phyloP scores from a whole-genome alignment of 495 filamentous ascomycete species.

The Penicillium steckii region DNA sequence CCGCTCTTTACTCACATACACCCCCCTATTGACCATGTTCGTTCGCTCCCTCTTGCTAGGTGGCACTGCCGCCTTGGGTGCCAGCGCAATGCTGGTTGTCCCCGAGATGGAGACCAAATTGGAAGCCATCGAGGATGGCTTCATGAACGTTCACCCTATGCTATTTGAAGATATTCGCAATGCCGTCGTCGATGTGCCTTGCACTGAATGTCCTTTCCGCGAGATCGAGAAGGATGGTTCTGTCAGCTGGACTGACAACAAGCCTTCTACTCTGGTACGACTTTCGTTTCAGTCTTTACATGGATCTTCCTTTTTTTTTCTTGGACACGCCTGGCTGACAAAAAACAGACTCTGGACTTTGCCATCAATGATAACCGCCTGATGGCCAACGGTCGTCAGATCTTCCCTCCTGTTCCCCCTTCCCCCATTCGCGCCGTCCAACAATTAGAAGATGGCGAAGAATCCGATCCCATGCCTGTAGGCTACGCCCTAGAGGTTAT shows the following conservation, averaged over 20 bases:
- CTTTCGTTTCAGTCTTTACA: neutral
- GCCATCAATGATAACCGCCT: constrained; percentile 40
- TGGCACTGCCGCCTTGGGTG: constrained; percentile 40
- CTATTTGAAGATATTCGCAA: constrained; percentile 29
- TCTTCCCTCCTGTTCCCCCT: constrained; percentile 46
- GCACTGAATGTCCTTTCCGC: constrained; percentile 48
- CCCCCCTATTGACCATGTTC: constrained; percentile 36
- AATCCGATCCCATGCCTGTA: constrained; percentile 34
- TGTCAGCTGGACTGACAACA: constrained; percentile 38
- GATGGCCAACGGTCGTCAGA: constrained; percentile 46
- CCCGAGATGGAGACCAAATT: constrained; percentile 37
- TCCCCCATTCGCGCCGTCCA: constrained; percentile 36
- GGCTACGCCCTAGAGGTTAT: constrained; percentile 46
- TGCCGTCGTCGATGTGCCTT: constrained; percentile 38
- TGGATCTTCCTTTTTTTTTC: neutral
- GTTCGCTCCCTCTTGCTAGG: constrained; percentile 42
- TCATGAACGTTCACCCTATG: constrained; percentile 27
- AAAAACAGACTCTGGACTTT: constrained; percentile 40
- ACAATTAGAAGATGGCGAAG: constrained; percentile 34
- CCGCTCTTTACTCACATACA: constrained; percentile 16
- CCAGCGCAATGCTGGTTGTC: constrained; percentile 48
- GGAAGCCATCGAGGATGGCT: constrained; percentile 25
- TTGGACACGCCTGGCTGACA: neutral
- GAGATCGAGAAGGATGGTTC: constrained; percentile 29
- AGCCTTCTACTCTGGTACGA: constrained; percentile 40